Conservation (phyloP, 257 asterid species). For the Paulownia fortunei region DNA sequence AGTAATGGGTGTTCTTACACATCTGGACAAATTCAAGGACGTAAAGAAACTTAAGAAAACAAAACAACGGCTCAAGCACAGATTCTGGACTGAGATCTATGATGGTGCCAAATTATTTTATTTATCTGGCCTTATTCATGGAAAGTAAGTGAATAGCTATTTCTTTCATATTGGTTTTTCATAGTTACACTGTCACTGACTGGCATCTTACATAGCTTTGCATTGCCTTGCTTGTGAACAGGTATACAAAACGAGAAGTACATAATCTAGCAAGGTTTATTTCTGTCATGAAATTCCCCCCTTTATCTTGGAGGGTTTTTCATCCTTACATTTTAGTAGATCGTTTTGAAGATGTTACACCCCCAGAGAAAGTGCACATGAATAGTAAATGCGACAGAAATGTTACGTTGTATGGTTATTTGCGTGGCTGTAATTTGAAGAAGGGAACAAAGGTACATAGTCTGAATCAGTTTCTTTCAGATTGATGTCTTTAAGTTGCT, state of each 20-base stretch:
- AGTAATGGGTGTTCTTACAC: conserved; percentile 99
- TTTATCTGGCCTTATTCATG: conserved; percentile 97
- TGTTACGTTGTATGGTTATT: conserved; percentile 82
- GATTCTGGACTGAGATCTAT: conserved; percentile 99
- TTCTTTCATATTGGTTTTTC: conserved; percentile 15
- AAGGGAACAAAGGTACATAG: conserved; percentile 79
- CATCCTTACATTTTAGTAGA: conserved; percentile 95
- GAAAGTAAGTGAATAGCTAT: conserved; percentile 65
- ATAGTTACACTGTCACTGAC: conserved; percentile 1
- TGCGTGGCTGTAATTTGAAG: conserved; percentile 96
- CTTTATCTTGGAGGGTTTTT: conserved; percentile 89
- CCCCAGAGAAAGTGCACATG: conserved; percentile 79
- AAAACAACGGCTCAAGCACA: conserved; percentile 93
- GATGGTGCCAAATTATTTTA: conserved; percentile 97
- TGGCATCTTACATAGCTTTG: conserved; percentile 24
- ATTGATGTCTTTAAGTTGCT: neutral
- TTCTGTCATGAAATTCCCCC: conserved; percentile 97
- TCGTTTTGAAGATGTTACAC: conserved; percentile 94
- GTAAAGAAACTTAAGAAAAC: conserved; percentile 93
- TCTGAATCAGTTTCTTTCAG: conserved; percentile 2
- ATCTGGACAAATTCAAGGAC: conserved; percentile 95
- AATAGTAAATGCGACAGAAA: conserved; percentile 86
- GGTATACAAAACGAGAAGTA: conserved; percentile 92
- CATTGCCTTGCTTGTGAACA: conserved; percentile 40
- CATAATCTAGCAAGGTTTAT: conserved; percentile 96